phyloP scores from a whole-genome alignment of 176 grass and related monocot species.

The Hsuehochloa calcarea region DNA sequence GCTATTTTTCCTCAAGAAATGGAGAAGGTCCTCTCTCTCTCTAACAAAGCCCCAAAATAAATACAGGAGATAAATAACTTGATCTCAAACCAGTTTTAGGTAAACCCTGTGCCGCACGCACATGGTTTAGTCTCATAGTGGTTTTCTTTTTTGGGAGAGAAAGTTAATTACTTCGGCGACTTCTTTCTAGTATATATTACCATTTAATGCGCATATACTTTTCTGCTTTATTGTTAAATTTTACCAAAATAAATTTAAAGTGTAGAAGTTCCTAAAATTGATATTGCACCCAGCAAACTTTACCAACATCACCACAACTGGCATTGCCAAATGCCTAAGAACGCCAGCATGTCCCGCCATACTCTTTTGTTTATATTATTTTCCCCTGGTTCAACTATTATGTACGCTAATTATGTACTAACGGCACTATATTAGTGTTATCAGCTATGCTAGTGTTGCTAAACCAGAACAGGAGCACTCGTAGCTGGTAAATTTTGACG shows the following conservation, averaged over 20 bases:
- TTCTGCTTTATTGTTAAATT: neutral
- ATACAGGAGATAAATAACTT: too few relatives aligned
- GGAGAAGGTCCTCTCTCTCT: too few relatives aligned
- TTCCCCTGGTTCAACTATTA: neutral
- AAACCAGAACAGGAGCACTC: too few relatives aligned
- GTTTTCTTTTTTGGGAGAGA: too few relatives aligned
- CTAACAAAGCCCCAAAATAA: too few relatives aligned
- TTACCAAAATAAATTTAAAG: neutral
- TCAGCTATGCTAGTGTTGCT: neutral
- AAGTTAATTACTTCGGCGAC: neutral
- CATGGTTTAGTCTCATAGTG: too few relatives aligned
- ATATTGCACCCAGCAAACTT: neutral
- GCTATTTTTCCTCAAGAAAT: too few relatives aligned
- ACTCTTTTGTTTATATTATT: conserved; percentile 4
- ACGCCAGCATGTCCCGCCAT: neutral
- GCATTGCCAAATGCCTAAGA: neutral
- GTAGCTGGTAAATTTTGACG: too few relatives aligned
- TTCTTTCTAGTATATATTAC: neutral
- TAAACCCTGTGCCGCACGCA: too few relatives aligned
- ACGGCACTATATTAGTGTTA: neutral
- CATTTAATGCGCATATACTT: neutral
- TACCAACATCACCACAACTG: neutral
- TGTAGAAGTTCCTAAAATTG: neutral
- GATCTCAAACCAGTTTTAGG: too few relatives aligned
- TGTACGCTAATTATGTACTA: neutral